These are phyloP conservation scores for Leishmania lainsoni DNA, from an alignment of 208 protist genomes.

Conservation along the genomic window DNA sequence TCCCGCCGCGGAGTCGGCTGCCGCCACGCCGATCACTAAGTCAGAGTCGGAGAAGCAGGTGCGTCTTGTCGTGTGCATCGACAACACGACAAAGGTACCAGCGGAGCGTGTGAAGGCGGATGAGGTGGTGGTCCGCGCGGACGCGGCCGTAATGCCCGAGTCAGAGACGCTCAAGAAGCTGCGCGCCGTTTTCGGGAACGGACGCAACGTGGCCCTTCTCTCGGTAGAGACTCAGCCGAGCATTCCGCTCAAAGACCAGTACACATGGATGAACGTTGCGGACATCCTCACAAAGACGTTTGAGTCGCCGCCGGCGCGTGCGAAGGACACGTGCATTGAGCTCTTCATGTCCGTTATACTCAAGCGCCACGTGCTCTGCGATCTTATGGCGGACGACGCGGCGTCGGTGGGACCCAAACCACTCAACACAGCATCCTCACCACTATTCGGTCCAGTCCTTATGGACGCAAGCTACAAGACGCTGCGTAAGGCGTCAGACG, in stretches of 20 bases:
- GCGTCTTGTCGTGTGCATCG: conserved; percentile 30
- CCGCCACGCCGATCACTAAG: not conserved
- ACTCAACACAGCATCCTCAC: conserved; percentile 49
- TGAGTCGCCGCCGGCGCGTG: conserved; percentile 5
- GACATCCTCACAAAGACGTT: conserved; percentile 33
- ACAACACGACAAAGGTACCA: conserved; percentile 16
- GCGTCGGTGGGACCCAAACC: conserved; percentile 19
- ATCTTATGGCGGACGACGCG: conserved; percentile 35
- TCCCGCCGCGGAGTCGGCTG: not conserved
- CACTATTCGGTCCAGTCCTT: conserved; percentile 51
- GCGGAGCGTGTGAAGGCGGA: conserved; percentile 20
- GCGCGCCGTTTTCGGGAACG: conserved; percentile 16
- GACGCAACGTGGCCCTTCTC: conserved; percentile 49
- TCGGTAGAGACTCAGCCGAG: conserved; percentile 41
- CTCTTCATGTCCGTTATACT: conserved; percentile 59
- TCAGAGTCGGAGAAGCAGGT: conserved; percentile 17
- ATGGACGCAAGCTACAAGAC: conserved; percentile 22
- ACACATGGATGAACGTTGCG: conserved; percentile 45
- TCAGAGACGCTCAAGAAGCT: conserved; percentile 32
- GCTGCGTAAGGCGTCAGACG: conserved; percentile 18
- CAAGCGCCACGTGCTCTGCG: conserved; percentile 54
- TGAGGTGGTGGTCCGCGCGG: conserved; percentile 32
- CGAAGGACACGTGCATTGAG: conserved; percentile 30
- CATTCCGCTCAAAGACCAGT: conserved; percentile 35
- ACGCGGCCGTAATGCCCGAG: conserved; percentile 19